phyloP scores from a whole-genome alignment of 345 rosid genomes.

The Populus tremula region DNA sequence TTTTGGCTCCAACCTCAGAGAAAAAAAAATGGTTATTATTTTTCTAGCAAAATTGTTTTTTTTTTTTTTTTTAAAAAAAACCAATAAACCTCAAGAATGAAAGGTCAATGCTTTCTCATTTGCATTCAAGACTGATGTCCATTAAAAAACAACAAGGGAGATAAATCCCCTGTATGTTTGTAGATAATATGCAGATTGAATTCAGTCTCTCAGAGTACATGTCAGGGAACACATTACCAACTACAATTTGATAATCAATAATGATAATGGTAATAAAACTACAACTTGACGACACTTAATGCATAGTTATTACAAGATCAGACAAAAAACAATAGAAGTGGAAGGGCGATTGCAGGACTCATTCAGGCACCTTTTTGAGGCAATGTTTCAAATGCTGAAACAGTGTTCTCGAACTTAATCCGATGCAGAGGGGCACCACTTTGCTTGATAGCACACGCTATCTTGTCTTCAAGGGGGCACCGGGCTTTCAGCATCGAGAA shows the following conservation, averaged over 20 bases:
- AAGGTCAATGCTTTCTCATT: neutral
- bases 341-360: neutral
- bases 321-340: constrained; percentile 5
- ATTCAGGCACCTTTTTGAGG: constrained; percentile 79
- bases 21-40: neutral
- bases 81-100: neutral
- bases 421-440: constrained; percentile 93
- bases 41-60: neutral
- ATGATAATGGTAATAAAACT: neutral
- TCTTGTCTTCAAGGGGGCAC: constrained; percentile 95
- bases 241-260: neutral
- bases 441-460: constrained; percentile 93
- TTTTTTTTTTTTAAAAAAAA: no score
- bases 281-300: neutral
- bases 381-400: constrained; percentile 92
- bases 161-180: neutral
- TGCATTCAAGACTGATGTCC: neutral
- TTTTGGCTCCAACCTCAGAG: no score
- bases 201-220: neutral
- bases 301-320: neutral
- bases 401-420: constrained; percentile 86
- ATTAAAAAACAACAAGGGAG: neutral
- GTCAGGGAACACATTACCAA: neutral
- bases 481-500: constrained; percentile 97
- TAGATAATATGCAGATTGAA: neutral